These are phyloP conservation scores for Hypoxylon sp. DNA, from an alignment of 2,329 filamentous ascomycete species.

Conservation along the genomic window DNA sequence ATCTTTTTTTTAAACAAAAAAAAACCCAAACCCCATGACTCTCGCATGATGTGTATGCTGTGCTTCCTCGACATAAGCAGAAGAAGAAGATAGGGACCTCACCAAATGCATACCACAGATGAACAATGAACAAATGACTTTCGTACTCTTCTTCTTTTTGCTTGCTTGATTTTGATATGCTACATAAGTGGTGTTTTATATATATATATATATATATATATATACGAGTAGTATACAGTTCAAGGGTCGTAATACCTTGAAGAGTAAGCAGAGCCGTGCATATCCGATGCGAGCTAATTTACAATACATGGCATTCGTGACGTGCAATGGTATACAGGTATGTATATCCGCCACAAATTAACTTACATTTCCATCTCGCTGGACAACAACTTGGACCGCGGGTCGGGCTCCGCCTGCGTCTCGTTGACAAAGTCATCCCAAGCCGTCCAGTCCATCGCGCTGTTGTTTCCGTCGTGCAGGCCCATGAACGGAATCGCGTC, in stretches of 20 bases:
- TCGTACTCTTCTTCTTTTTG: neutral
- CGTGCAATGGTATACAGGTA: neutral
- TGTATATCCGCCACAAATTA: no score
- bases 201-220: no score
- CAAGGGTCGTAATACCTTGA: no score
- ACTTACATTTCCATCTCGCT: slow-evolving; percentile 37
- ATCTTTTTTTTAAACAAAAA: no score
- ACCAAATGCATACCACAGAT: slow-evolving; percentile 44
- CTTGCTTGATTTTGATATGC: slow-evolving; percentile 13
- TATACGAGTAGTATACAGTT: no score
- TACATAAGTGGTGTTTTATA: slow-evolving; percentile 4
- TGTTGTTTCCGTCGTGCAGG: slow-evolving; percentile 20
- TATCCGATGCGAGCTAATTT: no score
- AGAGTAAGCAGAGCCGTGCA: no score
- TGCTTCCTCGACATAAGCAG: slow-evolving; percentile 40
- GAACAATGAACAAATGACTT: slow-evolving; percentile 34
- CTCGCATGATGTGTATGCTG: slow-evolving; percentile 62
- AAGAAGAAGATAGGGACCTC: no score
- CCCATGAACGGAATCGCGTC: slow-evolving; percentile 38
- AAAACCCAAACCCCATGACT: no score
- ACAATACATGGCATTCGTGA: slow-evolving; percentile 15
- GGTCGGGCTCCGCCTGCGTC: slow-evolving; percentile 48
- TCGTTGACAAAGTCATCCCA: slow-evolving; percentile 58
- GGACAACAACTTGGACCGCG: slow-evolving; percentile 37
- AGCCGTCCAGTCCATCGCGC: slow-evolving; percentile 49